Conservation (phyloP, 1,139 yeast species). For the Geotrichum australiense region DNA sequence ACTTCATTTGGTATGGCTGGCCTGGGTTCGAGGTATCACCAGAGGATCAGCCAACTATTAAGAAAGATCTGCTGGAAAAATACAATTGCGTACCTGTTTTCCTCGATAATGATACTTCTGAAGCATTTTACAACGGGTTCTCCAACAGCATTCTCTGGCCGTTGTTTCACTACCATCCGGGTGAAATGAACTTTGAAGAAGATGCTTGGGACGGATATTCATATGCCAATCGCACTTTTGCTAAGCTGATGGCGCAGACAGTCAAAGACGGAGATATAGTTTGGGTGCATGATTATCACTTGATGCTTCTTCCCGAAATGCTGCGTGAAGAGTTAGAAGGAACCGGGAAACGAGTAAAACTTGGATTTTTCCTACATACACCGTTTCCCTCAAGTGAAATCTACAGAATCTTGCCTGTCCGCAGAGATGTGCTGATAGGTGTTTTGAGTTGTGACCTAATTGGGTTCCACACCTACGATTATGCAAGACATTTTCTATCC, state of each 20-base stretch:
- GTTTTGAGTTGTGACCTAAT: slow-evolving; percentile 89
- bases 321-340: slow-evolving; percentile 56
- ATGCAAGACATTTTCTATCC: slow-evolving; percentile 93
- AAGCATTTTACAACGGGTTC: slow-evolving; percentile 93
- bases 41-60: slow-evolving; percentile 62
- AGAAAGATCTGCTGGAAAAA: slow-evolving; percentile 60
- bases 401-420: slow-evolving; percentile 88
- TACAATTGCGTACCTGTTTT: slow-evolving; percentile 90
- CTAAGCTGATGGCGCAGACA: slow-evolving; percentile 61
- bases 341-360: slow-evolving; percentile 48
- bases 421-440: slow-evolving; percentile 86
- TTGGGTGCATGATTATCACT: slow-evolving; percentile 97
- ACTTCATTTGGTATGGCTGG: slow-evolving; percentile 99
- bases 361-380: slow-evolving; percentile 94
- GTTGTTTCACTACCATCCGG: slow-evolving; percentile 96
- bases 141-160: slow-evolving; percentile 91
- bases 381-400: slow-evolving; percentile 98
- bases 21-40: slow-evolving; percentile 84
- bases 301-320: slow-evolving; percentile 92
- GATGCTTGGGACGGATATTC: slow-evolving; percentile 97
- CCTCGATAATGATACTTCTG: slow-evolving; percentile 82
- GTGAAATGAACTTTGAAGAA: slow-evolving; percentile 97
- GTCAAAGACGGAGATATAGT: slow-evolving; percentile 81
- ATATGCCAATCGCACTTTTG: slow-evolving; percentile 84
- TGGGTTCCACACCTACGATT: slow-evolving; percentile 99